Evolutionary conservation across 495 filamentous ascomycete species (phyloP), one percentile per base, ranked within the genome.

Genomic region (Penicillium cinerascens): DNA sequence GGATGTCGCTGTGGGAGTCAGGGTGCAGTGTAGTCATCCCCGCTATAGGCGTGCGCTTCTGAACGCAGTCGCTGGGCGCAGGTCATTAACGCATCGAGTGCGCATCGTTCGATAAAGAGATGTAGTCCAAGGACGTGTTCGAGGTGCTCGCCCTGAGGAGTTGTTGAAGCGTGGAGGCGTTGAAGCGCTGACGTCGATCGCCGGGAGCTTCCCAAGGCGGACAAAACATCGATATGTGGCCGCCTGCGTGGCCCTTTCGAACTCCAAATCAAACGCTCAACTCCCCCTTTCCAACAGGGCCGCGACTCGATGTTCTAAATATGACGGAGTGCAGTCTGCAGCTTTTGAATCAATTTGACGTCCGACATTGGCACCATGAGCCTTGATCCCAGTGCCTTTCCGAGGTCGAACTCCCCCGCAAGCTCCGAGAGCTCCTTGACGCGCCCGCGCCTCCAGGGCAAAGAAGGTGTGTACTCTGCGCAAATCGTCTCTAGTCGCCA

Each of bases 341-440:
- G 39, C 26, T 46, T 54, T 55, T 47, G 57, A 27, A 56, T 55
- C 51, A 47, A 61, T 67, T 52, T 51, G 62, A 47, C 36, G 55
- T 61, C 51, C 59, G 47, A 63, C 42, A 61, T 64, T 65, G 63
- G 65, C 72, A 79, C 63, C 68, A 89, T 90, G 86, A 81, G 83
- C 70, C 83, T 88, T 76, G 87, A 89, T 73, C 75, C 84, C 41
- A 75, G 76, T 66, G 73, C 78, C 57, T 78, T 81, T 64, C 78
- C 81, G 59, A 82, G 84, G 66, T 86, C 86, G 55, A 73, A 79
- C 60, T 91, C 88, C 54, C 87, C 87, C 57, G 80, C 87, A 67
- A 87, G 84, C 78, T 90, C 87, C 70, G 87, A 86, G 29, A 84
- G 82, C 66, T 86, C 83, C 52, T 85, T 87, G 42, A 85, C 87